phyloP scores from a whole-genome alignment of 2,329 filamentous ascomycete genomes.

The Knufia fluminis region DNA sequence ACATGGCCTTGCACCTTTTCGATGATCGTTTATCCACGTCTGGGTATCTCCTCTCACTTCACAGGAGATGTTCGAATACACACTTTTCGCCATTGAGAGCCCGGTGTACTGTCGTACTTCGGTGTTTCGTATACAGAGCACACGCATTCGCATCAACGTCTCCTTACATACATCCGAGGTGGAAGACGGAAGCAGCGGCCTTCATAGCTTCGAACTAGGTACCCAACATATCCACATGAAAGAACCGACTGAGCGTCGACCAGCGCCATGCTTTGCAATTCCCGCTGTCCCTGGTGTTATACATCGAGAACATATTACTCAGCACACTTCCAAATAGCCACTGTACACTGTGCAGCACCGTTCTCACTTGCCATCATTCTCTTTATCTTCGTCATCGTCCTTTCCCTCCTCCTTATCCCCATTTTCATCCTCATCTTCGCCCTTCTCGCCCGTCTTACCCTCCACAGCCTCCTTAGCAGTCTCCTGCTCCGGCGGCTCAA shows the following conservation, averaged over 20 bases:
- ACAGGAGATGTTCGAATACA: no score
- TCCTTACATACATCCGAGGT: no score
- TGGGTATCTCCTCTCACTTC: no score
- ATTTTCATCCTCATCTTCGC: not conserved
- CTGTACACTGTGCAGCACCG: not conserved
- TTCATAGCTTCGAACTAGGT: not conserved
- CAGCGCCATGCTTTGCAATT: not conserved
- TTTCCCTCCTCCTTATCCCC: not conserved
- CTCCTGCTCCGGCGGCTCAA: constrained; percentile 25
- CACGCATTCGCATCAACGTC: no score
- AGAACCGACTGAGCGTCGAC: not conserved
- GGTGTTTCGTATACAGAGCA: no score
- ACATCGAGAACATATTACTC: not conserved
- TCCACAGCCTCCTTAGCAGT: constrained; percentile 24
- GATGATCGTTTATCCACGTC: no score
- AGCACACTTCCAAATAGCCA: no score
- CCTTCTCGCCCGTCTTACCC: constrained; percentile 2
- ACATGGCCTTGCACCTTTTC: no score
- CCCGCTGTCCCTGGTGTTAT: not conserved
- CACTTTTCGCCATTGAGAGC: no score
- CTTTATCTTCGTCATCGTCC: constrained; percentile 1
- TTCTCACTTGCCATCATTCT: not conserved
- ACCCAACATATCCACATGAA: not conserved
- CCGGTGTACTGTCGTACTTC: no score
- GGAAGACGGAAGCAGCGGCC: no score